Conservation (phyloP, 805 yeast species). For the Barnettozyma pratensis region DNA sequence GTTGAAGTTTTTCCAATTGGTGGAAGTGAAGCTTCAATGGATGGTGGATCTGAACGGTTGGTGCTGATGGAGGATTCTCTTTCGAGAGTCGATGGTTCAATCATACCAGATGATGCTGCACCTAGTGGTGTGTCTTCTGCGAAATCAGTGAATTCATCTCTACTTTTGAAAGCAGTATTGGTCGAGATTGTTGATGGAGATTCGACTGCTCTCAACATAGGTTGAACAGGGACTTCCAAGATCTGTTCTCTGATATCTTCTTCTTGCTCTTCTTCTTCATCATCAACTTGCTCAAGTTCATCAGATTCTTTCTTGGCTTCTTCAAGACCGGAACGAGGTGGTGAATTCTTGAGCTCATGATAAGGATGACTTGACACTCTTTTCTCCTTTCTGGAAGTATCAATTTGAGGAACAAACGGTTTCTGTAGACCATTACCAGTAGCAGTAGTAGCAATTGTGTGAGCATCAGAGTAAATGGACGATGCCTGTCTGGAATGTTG, state of each 20-base stretch:
- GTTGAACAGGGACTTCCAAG: background rate
- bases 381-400: background rate
- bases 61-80: background rate
- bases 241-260: background rate
- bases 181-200: constrained; percentile 2
- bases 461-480: background rate
- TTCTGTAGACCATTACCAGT: background rate
- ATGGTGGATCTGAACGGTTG: background rate
- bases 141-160: background rate
- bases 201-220: background rate
- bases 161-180: background rate
- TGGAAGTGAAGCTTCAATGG: background rate
- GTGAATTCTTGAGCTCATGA: constrained; percentile 8
- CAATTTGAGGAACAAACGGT: background rate
- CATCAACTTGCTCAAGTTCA: background rate
- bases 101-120: background rate
- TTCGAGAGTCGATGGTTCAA: background rate
- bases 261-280: background rate
- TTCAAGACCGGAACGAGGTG: constrained; percentile 8
- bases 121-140: background rate
- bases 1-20: constrained; percentile 1
- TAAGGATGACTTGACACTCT: constrained; percentile 16
- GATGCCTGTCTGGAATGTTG: constrained; percentile 1
- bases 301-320: background rate
- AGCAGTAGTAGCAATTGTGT: background rate